Conservation (phyloP, 1,284 basidiomycete species). For the Apiotrichum domesticum region DNA sequence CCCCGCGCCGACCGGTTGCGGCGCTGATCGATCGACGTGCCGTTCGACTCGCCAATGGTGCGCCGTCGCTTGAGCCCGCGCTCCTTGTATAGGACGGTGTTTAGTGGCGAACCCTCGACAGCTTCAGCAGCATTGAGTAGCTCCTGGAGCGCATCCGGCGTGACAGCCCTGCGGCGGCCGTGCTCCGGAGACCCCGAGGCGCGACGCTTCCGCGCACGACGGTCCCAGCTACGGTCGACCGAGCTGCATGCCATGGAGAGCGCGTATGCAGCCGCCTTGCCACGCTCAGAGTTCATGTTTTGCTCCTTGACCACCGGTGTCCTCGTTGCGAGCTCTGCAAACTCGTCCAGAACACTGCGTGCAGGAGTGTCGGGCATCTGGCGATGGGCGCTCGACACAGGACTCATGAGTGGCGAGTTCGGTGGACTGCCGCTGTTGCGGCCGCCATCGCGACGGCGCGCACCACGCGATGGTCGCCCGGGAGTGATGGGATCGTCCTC, state of each 20-base stretch:
- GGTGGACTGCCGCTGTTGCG: slow-evolving; percentile 26
- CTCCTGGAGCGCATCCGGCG: slow-evolving; percentile 37
- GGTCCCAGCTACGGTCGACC: slow-evolving; percentile 15
- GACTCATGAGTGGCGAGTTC: slow-evolving; percentile 36
- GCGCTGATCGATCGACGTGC: slow-evolving; percentile 6
- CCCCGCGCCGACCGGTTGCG: slow-evolving; percentile 1
- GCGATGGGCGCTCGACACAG: slow-evolving; percentile 29
- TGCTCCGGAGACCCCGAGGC: slow-evolving; percentile 25
- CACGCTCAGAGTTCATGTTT: slow-evolving; percentile 4
- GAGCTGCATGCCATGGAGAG: slow-evolving; percentile 23
- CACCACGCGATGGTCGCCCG: not conserved
- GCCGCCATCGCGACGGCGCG: not conserved
- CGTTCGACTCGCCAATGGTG: slow-evolving; percentile 26
- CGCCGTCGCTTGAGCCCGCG: slow-evolving; percentile 33
- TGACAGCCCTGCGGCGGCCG: slow-evolving; percentile 19
- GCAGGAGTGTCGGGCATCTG: slow-evolving; percentile 38
- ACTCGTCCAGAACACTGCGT: slow-evolving; percentile 40
- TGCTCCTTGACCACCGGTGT: slow-evolving; percentile 28
- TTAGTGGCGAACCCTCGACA: slow-evolving; percentile 38
- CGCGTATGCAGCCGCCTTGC: slow-evolving; percentile 18
- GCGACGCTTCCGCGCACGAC: slow-evolving; percentile 22
- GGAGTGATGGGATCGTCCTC: slow-evolving; percentile 20
- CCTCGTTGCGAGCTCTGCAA: slow-evolving; percentile 40
- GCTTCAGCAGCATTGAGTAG: slow-evolving; percentile 40
- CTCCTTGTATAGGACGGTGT: slow-evolving; percentile 24